These are phyloP conservation scores for Salix suchowensis DNA, from an alignment of 345 rosid genomes.

Conservation along the genomic window DNA sequence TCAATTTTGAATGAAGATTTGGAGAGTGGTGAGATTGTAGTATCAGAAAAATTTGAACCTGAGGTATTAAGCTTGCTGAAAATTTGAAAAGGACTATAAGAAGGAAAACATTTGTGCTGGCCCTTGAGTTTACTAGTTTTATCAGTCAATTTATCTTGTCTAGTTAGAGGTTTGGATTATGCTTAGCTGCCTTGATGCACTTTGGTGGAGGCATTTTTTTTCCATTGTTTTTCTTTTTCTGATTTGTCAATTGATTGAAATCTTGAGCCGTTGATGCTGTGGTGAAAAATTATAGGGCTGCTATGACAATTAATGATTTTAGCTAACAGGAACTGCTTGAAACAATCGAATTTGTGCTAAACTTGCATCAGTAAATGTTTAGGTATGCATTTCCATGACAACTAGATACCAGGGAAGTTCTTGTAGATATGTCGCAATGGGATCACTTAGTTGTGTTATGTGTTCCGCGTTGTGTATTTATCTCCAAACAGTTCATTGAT, in stretches of 20 bases:
- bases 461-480: no score
- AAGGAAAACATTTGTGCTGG: not conserved
- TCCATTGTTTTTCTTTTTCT: not conserved
- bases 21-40: not conserved
- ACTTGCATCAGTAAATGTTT: not conserved
- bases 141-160: not conserved
- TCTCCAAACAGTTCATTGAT: not conserved
- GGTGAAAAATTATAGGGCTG: not conserved
- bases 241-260: not conserved
- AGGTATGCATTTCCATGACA: not conserved
- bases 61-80: no score
- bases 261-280: not conserved
- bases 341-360: not conserved
- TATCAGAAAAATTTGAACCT: not conserved
- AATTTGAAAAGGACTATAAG: not conserved
- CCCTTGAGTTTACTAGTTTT: not conserved
- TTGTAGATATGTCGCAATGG: not conserved
- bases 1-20: not conserved
- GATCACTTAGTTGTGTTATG: not conserved
- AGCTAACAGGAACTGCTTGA: not conserved
- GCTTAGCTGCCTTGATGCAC: not conserved
- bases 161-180: not conserved
- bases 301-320: not conserved
- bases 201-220: not conserved
- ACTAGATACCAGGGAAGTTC: not conserved